Evolutionary conservation across 306 rosid genomes (phyloP).

Genomic region (Biancaea sappan): DNA sequence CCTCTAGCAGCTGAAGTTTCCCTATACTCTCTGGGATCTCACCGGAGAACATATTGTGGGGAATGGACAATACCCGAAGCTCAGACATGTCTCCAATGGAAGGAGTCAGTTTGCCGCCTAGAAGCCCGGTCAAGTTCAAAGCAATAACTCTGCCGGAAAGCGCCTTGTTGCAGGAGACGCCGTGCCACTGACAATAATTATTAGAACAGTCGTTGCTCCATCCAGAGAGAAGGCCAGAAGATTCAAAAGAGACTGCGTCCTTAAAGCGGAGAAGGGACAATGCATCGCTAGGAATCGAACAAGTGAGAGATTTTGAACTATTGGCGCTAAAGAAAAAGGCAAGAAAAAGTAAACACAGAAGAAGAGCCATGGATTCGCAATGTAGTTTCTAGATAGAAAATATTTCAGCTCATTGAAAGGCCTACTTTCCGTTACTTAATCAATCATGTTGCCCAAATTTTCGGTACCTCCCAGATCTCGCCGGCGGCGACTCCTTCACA

Average conservation of each 20-base stretch:
- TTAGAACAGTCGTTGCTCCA: conserved; percentile 43
- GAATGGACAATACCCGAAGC: conserved; percentile 53
- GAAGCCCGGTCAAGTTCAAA: conserved; percentile 42
- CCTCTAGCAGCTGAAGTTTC: conserved; percentile 46
- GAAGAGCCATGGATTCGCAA: conserved; percentile 37
- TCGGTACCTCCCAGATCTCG: conserved; percentile 24
- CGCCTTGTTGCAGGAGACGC: conserved; percentile 51
- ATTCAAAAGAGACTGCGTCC: conserved; percentile 40
- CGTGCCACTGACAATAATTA: conserved; percentile 49
- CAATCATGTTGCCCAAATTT: conserved; percentile 5
- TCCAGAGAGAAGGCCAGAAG: conserved; percentile 39
- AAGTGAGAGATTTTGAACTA: conserved; percentile 35
- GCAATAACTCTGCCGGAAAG: conserved; percentile 42
- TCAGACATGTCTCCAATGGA: conserved; percentile 44
- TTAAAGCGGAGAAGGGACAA: conserved; percentile 61
- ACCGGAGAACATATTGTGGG: conserved; percentile 54
- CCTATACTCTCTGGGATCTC: conserved; percentile 48
- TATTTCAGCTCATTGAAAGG: conserved; percentile 21
- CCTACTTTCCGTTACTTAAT: not conserved
- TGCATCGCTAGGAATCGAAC: conserved; percentile 40
- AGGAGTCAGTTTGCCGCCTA: conserved; percentile 42
- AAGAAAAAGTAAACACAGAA: conserved; percentile 21
- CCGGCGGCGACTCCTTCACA: conserved; percentile 25
- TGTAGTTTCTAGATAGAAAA: conserved; percentile 4
- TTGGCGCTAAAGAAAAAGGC: conserved; percentile 27